These are phyloP conservation scores for Neofusicoccum cordaticola DNA, from an alignment of 2,329 filamentous ascomycete genomes.

Conservation along the genomic window DNA sequence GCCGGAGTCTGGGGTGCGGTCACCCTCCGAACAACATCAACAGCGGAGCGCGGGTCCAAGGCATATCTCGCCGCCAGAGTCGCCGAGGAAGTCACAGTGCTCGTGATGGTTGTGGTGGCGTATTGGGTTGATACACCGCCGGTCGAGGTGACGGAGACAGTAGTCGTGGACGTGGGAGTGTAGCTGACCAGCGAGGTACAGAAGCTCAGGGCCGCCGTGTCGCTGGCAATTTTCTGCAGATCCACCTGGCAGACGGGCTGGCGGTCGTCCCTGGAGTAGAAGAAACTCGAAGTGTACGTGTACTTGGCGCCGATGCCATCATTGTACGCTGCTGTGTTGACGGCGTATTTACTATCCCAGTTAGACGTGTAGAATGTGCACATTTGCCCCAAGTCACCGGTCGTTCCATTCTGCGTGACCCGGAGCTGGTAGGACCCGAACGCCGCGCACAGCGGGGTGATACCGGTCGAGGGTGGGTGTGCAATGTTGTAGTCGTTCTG, in stretches of 20 bases:
- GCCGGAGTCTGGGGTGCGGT: no score
- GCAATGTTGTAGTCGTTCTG: slow-evolving; percentile 7
- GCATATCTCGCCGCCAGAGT: no score
- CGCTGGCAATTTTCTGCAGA: no score
- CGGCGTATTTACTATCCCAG: neutral
- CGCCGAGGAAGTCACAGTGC: no score
- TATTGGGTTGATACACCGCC: no score
- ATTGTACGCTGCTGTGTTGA: neutral
- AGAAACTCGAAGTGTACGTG: slow-evolving; percentile 1
- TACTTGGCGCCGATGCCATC: neutral
- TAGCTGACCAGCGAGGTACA: no score
- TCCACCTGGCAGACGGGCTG: neutral
- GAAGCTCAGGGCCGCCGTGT: no score
- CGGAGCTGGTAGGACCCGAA: slow-evolving; percentile 30
- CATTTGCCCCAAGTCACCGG: slow-evolving; percentile 24
- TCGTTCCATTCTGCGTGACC: slow-evolving; percentile 24
- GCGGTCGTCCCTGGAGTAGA: neutral
- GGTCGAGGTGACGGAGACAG: no score
- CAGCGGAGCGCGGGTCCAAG: no score
- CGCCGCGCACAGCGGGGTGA: slow-evolving; percentile 26
- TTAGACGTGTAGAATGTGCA: slow-evolving; percentile 1
- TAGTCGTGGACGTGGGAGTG: no score
- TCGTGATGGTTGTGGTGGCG: no score
- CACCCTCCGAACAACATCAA: no score
- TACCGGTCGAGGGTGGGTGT: neutral